Conservation (phyloP, 352 stramenopile species). For the Pythium pyrilobum region DNA sequence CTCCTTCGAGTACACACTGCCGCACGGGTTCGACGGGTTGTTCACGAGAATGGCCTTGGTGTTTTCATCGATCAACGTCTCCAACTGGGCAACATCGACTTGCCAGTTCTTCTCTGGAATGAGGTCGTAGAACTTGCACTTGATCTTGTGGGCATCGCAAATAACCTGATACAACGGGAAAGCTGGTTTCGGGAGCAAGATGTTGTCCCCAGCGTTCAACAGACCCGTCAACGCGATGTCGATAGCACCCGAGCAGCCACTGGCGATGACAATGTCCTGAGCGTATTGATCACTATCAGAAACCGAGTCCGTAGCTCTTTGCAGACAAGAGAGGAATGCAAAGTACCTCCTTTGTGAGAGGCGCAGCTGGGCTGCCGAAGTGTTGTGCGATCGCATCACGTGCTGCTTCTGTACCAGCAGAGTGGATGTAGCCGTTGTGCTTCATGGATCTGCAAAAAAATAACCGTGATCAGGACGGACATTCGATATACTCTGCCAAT, state of each 20-base stretch:
- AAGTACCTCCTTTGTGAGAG: slow-evolving; percentile 76
- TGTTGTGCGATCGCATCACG: slow-evolving; percentile 85
- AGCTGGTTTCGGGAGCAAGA: slow-evolving; percentile 91
- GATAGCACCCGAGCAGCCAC: slow-evolving; percentile 91
- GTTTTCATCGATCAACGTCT: slow-evolving; percentile 78
- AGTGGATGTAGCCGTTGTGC: slow-evolving; percentile 93
- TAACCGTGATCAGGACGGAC: not conserved
- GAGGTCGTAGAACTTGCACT: slow-evolving; percentile 90
- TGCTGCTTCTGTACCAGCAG: slow-evolving; percentile 78
- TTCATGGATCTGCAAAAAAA: slow-evolving; percentile 54
- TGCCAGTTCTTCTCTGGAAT: slow-evolving; percentile 90
- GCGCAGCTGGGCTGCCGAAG: slow-evolving; percentile 51
- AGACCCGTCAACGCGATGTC: slow-evolving; percentile 91
- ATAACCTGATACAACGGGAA: slow-evolving; percentile 96
- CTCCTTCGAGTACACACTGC: slow-evolving; percentile 90
- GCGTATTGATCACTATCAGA: not conserved
- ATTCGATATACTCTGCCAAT: not conserved
- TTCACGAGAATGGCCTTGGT: slow-evolving; percentile 94
- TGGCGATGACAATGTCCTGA: slow-evolving; percentile 92
- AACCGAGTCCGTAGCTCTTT: too few relatives aligned
- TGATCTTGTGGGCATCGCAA: slow-evolving; percentile 88
- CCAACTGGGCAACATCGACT: slow-evolving; percentile 89
- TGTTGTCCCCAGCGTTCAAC: slow-evolving; percentile 86
- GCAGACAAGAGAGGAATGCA: too few relatives aligned
- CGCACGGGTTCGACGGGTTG: slow-evolving; percentile 94